Evolutionary conservation across 179 eudicot species (phyloP).

Genomic region (Sideroxylon spinosum): DNA sequence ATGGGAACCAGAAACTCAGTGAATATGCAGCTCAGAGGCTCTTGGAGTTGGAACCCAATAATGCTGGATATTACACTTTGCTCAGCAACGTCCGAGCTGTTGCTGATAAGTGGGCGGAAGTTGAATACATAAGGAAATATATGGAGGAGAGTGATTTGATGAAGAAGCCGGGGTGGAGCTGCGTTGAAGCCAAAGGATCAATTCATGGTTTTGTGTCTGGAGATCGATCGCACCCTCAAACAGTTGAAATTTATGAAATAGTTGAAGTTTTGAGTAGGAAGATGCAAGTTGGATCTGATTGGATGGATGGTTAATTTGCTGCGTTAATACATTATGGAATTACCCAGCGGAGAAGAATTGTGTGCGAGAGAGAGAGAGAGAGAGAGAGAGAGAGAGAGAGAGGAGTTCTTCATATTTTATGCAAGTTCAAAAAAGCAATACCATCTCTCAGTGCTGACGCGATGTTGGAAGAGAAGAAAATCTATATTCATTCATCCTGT

Average conservation of each 20-base stretch:
- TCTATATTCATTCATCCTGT: neutral
- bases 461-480: neutral
- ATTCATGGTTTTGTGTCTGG: conserved; percentile 41
- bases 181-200: conserved; percentile 34
- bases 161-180: conserved; percentile 52
- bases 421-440: no score
- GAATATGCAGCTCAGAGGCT: conserved; percentile 34
- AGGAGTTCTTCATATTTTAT: no score
- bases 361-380: no score
- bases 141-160: conserved; percentile 22
- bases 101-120: conserved; percentile 40
- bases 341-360: no score
- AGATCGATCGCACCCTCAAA: conserved; percentile 29
- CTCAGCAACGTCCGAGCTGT: conserved; percentile 44
- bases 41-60: conserved; percentile 38
- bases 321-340: no score
- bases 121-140: conserved; percentile 28
- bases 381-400: no score
- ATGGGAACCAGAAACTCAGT: conserved; percentile 33
- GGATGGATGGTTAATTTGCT: conserved; percentile 10
- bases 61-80: conserved; percentile 44
- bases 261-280: conserved; percentile 27
- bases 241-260: conserved; percentile 23
- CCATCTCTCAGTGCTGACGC: no score
- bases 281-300: conserved; percentile 17